Conservation (phyloP, 2,329 filamentous ascomycete genomes). For the Neurospora crassa region DNA sequence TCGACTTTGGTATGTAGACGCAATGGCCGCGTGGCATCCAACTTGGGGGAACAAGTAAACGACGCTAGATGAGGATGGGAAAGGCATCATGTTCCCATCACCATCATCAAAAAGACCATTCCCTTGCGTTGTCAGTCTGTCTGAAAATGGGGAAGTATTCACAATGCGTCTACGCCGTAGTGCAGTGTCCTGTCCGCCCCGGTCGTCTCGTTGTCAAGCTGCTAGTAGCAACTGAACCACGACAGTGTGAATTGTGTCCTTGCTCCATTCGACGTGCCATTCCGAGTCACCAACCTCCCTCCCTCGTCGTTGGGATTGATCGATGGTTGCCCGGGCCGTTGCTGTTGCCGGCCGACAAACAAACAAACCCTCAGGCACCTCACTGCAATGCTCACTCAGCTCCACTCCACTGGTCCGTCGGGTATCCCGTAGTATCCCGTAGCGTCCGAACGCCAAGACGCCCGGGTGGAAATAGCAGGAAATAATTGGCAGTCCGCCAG, state of each 20-base stretch:
- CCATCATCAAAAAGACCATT: not conserved
- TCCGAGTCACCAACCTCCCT: not conserved
- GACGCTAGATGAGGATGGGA: not conserved
- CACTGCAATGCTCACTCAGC: too few species aligned
- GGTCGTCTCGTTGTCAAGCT: not conserved
- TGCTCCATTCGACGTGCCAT: not conserved
- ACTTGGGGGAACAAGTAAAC: not conserved
- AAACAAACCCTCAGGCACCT: not conserved
- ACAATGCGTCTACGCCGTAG: too few species aligned
- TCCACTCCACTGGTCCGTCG: not conserved
- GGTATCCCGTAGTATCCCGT: not conserved
- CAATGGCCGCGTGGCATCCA: not conserved
- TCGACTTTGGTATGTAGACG: not conserved
- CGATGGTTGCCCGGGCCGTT: not conserved
- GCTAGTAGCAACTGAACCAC: not conserved
- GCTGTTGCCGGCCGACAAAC: not conserved
- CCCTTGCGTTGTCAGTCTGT: not conserved
- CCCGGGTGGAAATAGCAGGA: not conserved
- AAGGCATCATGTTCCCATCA: not conserved
- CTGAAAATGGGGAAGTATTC: too few species aligned
- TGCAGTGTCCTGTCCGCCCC: too few species aligned
- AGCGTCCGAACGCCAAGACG: not conserved
- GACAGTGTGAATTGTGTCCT: not conserved
- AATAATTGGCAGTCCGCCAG: not conserved
- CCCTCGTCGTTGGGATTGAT: not conserved